A percentile compares a stretch with the other conserved stretches of the same genome.
Evolutionary conservation across 1,284 basidiomycete species (phyloP).

Genomic region (Cryptococcus neoformans): DNA sequence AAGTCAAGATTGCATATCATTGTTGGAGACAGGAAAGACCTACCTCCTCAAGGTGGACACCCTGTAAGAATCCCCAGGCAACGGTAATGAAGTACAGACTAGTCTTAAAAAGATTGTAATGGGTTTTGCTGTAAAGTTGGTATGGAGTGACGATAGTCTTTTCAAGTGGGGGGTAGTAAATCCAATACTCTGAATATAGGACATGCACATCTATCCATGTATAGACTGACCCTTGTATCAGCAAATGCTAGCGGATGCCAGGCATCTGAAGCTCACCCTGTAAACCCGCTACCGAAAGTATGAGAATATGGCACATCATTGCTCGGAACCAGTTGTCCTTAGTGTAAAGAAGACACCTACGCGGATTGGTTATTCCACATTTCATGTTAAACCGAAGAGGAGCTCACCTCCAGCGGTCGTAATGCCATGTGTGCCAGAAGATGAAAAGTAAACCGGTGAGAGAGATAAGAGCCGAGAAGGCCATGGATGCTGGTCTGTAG

Average conservation of each 20-base stretch:
- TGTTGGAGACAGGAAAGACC: not conserved
- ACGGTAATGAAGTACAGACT: slow-evolving; percentile 20
- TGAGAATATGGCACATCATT: slow-evolving; percentile 26
- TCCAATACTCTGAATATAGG: slow-evolving; percentile 19
- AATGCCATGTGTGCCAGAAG: slow-evolving; percentile 38
- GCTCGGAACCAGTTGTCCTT: slow-evolving; percentile 30
- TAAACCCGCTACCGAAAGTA: slow-evolving; percentile 16
- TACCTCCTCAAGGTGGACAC: slow-evolving; percentile 34
- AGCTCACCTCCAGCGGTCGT: slow-evolving; percentile 20
- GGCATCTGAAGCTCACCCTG: not conserved
- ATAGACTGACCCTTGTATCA: slow-evolving; percentile 4
- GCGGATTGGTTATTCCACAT: no score
- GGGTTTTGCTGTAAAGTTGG: slow-evolving; percentile 19
- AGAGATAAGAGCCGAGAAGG: slow-evolving; percentile 18
- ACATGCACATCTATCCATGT: slow-evolving; percentile 23
- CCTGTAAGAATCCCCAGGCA: slow-evolving; percentile 26
- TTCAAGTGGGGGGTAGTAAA: slow-evolving; percentile 17
- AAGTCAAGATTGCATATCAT: not conserved
- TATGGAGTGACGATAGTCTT: slow-evolving; percentile 22
- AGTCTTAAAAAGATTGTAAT: slow-evolving; percentile 13
- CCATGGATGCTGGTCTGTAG: slow-evolving; percentile 14
- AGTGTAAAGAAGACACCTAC: slow-evolving; percentile 21
- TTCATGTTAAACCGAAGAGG: no score
- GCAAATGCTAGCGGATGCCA: not conserved
- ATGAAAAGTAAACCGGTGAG: slow-evolving; percentile 22